phyloP scores from a whole-genome alignment of 108 stramenopile species.

The Epipyxis sp. region DNA sequence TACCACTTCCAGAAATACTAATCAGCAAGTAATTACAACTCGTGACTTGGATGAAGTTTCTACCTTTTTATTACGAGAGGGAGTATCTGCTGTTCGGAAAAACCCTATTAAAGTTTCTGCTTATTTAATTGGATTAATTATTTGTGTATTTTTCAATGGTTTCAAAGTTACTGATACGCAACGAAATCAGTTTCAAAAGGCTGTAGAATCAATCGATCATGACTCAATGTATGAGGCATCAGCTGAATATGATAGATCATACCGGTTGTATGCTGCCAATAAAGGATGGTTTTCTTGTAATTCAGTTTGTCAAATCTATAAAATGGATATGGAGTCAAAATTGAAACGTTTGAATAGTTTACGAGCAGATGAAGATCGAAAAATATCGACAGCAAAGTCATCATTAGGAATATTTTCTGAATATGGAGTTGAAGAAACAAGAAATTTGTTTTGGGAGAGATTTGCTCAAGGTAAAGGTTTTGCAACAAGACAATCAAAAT shows the following conservation, averaged over 20 bases:
- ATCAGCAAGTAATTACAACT: not conserved
- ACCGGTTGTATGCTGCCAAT: not conserved
- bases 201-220: not conserved
- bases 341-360: not conserved
- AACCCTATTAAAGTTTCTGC: slow-evolving; percentile 4
- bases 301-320: not conserved
- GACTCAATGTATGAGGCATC: not conserved
- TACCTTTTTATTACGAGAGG: not conserved
- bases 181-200: not conserved
- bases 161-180: not conserved
- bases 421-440: slow-evolving; percentile 2
- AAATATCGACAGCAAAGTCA: not conserved
- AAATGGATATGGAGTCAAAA: not conserved
- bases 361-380: not conserved
- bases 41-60: slow-evolving; percentile 6
- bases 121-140: not conserved
- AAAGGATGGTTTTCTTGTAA: slow-evolving; percentile 9
- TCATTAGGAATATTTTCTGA: not conserved
- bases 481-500: slow-evolving; percentile 39
- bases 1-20: too few relatives aligned
- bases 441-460: not conserved
- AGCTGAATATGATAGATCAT: not conserved
- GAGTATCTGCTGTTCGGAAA: not conserved
- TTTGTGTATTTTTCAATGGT: slow-evolving; percentile 15
- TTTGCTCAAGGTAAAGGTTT: slow-evolving; percentile 33